These are phyloP conservation scores for Farysia itapuensis DNA, from an alignment of 1,284 basidiomycete genomes.

Conservation along the genomic window DNA sequence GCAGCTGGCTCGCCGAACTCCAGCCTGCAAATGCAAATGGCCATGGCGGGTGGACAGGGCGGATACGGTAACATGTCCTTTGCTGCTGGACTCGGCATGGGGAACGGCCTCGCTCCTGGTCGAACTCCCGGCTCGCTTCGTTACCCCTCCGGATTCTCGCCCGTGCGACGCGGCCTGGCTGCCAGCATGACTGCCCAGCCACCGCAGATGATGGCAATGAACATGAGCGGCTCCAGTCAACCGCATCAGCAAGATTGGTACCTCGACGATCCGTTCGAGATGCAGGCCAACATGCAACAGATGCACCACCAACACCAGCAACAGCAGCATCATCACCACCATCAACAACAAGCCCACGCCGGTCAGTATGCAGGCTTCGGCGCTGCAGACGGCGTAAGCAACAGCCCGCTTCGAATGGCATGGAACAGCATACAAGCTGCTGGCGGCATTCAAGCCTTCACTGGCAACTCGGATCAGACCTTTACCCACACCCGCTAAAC, in stretches of 20 bases:
- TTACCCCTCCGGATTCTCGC: conserved; percentile 27
- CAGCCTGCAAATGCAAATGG: conserved; percentile 37
- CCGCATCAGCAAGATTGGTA: conserved; percentile 23
- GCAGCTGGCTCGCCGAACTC: conserved; percentile 28
- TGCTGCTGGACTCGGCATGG: conserved; percentile 30
- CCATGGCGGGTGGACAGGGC: conserved; percentile 21
- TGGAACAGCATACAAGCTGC: conserved; percentile 42
- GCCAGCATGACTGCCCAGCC: background rate
- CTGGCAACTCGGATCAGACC: background rate
- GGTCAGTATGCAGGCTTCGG: conserved; percentile 12
- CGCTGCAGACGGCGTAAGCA: conserved; percentile 4
- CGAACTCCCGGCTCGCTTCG: conserved; percentile 27
- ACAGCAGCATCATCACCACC: conserved; percentile 12
- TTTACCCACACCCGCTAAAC: too few species aligned
- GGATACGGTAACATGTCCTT: conserved; percentile 17
- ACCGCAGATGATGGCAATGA: conserved; percentile 20
- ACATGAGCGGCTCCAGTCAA: conserved; percentile 12
- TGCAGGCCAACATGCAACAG: conserved; percentile 25
- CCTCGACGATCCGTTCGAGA: conserved; percentile 31
- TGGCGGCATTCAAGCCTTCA: conserved; percentile 36
- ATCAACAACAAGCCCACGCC: conserved; percentile 13
- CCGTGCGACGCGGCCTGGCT: conserved; percentile 15
- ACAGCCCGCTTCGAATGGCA: conserved; percentile 22
- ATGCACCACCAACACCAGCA: conserved; percentile 1
- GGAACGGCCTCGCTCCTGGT: conserved; percentile 22